Conservation (phyloP, 306 rosid species). For the Quercus rubra region DNA sequence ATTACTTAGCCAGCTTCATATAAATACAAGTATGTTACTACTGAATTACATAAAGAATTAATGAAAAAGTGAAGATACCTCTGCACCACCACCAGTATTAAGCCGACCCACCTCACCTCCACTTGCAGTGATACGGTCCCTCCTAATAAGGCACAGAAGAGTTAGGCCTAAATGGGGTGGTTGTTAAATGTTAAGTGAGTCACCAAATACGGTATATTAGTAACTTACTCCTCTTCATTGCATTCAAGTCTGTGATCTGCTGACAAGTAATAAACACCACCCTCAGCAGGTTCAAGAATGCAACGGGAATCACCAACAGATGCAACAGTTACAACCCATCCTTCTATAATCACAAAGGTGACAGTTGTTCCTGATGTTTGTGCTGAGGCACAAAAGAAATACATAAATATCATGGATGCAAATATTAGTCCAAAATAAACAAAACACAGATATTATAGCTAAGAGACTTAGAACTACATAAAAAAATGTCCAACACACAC, state of each 20-base stretch:
- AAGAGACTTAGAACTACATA: neutral
- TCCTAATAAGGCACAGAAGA: conserved; percentile 45
- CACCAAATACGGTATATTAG: conserved; percentile 9
- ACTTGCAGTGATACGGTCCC: conserved; percentile 81
- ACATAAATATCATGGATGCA: conserved; percentile 10
- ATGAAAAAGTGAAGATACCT: conserved; percentile 46
- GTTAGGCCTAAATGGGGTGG: conserved; percentile 9
- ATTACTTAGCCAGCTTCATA: conserved; percentile 1
- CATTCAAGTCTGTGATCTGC: conserved; percentile 96
- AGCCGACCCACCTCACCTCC: conserved; percentile 99
- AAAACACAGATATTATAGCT: neutral
- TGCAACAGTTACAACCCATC: conserved; percentile 97
- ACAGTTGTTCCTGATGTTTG: conserved; percentile 95
- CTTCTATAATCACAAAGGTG: conserved; percentile 93
- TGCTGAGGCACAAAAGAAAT: conserved; percentile 40
- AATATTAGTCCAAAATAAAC: neutral
- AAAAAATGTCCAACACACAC: neutral
- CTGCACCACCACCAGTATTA: conserved; percentile 98
- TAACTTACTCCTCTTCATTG: conserved; percentile 94
- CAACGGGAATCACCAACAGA: conserved; percentile 99
- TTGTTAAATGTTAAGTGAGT: conserved; percentile 7
- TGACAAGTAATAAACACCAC: conserved; percentile 82
- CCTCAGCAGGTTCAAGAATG: conserved; percentile 85
- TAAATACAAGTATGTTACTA: neutral
- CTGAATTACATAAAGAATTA: neutral